These are phyloP conservation scores for Chrysanthemum makinoi DNA, from an alignment of 129 eudicot genomes.

Conservation along the genomic window DNA sequence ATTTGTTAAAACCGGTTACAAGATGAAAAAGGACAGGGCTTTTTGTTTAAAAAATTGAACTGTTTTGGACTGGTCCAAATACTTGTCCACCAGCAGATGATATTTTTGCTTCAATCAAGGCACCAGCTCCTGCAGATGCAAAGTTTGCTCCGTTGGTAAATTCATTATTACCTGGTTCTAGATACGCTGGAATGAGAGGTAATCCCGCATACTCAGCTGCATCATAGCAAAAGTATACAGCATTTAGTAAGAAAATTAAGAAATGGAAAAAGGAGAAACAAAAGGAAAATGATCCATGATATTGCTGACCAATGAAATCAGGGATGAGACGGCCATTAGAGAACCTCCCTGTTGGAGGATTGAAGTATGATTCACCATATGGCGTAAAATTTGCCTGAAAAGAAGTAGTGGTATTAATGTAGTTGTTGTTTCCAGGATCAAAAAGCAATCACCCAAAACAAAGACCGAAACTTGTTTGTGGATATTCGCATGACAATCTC, in stretches of 20 bases:
- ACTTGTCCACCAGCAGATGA: too few species aligned
- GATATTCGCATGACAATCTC: background rate
- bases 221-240: background rate
- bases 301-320: slow-evolving; percentile 47
- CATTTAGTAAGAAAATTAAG: background rate
- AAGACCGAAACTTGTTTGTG: slow-evolving; percentile 21
- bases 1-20: too few species aligned
- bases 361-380: slow-evolving; percentile 47
- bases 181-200: slow-evolving; percentile 50
- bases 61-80: too few species aligned
- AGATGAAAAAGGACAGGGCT: too few species aligned
- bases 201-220: slow-evolving; percentile 54
- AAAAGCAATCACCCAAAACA: slow-evolving; percentile 43
- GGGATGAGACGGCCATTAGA: slow-evolving; percentile 53
- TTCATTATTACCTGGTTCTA: slow-evolving; percentile 27
- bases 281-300: too few species aligned
- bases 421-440: slow-evolving; percentile 55
- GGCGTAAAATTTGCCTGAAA: slow-evolving; percentile 49
- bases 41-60: too few species aligned
- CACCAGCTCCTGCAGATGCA: slow-evolving; percentile 70
- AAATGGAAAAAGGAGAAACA: too few species aligned
- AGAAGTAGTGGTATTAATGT: slow-evolving; percentile 42
- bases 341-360: slow-evolving; percentile 46
- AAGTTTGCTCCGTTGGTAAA: slow-evolving; percentile 47
- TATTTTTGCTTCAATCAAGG: slow-evolving; percentile 20